Conservation (phyloP, 176 grass and related monocot genomes). For the Alloteropsis semialata region DNA sequence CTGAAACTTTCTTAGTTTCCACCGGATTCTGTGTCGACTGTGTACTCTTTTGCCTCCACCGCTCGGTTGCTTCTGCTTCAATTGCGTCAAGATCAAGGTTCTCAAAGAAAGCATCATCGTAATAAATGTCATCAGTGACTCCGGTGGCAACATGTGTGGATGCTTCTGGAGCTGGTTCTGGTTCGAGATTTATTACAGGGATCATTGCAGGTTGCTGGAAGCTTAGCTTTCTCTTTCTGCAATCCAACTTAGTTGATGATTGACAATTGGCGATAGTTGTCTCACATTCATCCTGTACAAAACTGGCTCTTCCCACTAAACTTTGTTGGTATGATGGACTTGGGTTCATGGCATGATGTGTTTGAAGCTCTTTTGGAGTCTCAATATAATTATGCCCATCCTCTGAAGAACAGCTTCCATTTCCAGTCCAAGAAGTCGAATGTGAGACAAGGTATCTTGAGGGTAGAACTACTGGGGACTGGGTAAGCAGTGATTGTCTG, state of each 20-base stretch:
- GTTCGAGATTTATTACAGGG: constrained; percentile 41
- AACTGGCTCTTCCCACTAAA: constrained; percentile 15
- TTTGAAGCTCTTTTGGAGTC: constrained; percentile 43
- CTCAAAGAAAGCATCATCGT: constrained; percentile 74
- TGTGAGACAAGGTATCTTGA: constrained; percentile 49
- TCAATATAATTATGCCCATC: constrained; percentile 24
- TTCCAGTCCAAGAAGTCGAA: constrained; percentile 56
- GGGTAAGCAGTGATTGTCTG: constrained; percentile 82
- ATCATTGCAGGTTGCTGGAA: constrained; percentile 52
- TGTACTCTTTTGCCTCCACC: constrained; percentile 42
- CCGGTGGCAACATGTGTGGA: background rate
- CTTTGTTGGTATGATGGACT: constrained; percentile 44
- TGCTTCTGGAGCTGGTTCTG: constrained; percentile 9
- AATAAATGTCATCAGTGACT: constrained; percentile 28
- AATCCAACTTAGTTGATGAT: constrained; percentile 57
- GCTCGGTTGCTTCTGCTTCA: constrained; percentile 69
- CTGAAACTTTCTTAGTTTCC: constrained; percentile 31
- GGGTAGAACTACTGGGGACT: constrained; percentile 58
- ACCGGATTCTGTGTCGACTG: constrained; percentile 14
- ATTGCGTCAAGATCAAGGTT: constrained; percentile 79
- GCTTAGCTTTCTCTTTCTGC: constrained; percentile 88
- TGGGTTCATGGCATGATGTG: constrained; percentile 22
- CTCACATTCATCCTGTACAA: constrained; percentile 29
- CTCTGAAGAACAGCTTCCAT: constrained; percentile 50
- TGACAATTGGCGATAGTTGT: constrained; percentile 32